Percentiles rank a stretch among this genome's conserved stretches.
These are phyloP conservation scores for Colletotrichum trifolii DNA, from an alignment of 2,329 filamentous ascomycete species.

Conservation along the genomic window DNA sequence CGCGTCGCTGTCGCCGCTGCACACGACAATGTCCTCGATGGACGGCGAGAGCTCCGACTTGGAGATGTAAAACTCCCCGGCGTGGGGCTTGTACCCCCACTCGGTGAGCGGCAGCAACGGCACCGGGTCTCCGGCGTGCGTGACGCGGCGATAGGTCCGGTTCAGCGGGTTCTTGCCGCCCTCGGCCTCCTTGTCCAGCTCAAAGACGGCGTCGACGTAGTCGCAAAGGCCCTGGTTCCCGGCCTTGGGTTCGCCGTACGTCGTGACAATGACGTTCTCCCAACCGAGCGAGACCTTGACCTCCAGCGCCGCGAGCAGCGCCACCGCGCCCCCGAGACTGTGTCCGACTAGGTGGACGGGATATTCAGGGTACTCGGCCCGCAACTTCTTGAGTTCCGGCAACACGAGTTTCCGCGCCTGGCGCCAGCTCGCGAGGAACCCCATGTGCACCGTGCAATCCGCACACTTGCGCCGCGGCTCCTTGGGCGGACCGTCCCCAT, in stretches of 20 bases:
- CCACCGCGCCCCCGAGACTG: constrained; percentile 91
- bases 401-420: constrained; percentile 78
- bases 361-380: constrained; percentile 74
- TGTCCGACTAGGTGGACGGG: constrained; percentile 86
- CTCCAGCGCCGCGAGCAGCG: constrained; percentile 86
- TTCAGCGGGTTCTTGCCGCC: constrained; percentile 18
- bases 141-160: constrained; percentile 77
- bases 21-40: constrained; percentile 75
- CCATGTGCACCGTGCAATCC: constrained; percentile 93
- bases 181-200: constrained; percentile 48
- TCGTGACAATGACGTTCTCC: constrained; percentile 81
- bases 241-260: constrained; percentile 87
- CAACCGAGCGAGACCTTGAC: constrained; percentile 78
- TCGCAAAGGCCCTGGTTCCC: constrained; percentile 67
- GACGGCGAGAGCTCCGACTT: constrained; percentile 77
- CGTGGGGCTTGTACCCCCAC: constrained; percentile 89
- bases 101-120: constrained; percentile 86
- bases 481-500: constrained; percentile 48
- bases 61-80: constrained; percentile 87
- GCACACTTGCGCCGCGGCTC: constrained; percentile 69
- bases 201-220: constrained; percentile 67
- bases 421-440: constrained; percentile 88
- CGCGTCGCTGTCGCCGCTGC: constrained; percentile 76
- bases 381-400: constrained; percentile 70
- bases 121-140: constrained; percentile 87